Percentiles rank a stretch among this genome's conserved stretches.
These are phyloP conservation scores for Saksenaea oblongispora DNA, from an alignment of 371 early-diverging fungal species.

Conservation along the genomic window DNA sequence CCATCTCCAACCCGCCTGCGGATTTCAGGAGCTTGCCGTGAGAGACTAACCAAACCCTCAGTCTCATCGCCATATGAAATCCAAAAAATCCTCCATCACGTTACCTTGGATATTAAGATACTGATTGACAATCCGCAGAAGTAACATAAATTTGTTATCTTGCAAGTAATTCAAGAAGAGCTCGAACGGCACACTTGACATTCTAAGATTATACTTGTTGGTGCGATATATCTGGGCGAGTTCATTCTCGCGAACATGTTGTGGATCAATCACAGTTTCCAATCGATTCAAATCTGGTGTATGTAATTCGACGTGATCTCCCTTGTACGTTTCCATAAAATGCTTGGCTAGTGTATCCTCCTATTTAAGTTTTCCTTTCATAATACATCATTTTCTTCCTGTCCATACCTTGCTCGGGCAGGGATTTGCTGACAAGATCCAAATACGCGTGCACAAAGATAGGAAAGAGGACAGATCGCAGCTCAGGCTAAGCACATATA, in stretches of 20 bases:
- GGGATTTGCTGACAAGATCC: slow-evolving; percentile 74
- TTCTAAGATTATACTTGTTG: slow-evolving; percentile 87
- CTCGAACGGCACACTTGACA: slow-evolving; percentile 92
- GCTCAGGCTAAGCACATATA: slow-evolving; percentile 67
- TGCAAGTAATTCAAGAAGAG: slow-evolving; percentile 93
- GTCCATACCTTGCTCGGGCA: slow-evolving; percentile 66
- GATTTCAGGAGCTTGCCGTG: slow-evolving; percentile 28
- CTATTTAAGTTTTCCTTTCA: not conserved
- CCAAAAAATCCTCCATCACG: not conserved
- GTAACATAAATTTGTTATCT: slow-evolving; percentile 84
- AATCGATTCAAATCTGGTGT: slow-evolving; percentile 68
- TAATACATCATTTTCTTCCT: not conserved
- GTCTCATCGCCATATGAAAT: not conserved
- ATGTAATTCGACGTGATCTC: slow-evolving; percentile 80
- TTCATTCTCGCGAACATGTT: slow-evolving; percentile 83
- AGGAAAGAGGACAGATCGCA: slow-evolving; percentile 88
- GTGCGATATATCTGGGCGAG: slow-evolving; percentile 78
- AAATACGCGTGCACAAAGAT: slow-evolving; percentile 95
- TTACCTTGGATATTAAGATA: slow-evolving; percentile 85
- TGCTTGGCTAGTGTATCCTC: slow-evolving; percentile 25
- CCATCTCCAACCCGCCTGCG: slow-evolving; percentile 39
- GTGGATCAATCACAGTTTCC: slow-evolving; percentile 64
- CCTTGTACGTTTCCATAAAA: slow-evolving; percentile 78
- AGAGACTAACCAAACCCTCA: slow-evolving; percentile 12
- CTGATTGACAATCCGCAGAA: slow-evolving; percentile 95